phyloP scores from a whole-genome alignment of 805 yeast genomes.

The Hanseniaspora hatyaiensis region DNA sequence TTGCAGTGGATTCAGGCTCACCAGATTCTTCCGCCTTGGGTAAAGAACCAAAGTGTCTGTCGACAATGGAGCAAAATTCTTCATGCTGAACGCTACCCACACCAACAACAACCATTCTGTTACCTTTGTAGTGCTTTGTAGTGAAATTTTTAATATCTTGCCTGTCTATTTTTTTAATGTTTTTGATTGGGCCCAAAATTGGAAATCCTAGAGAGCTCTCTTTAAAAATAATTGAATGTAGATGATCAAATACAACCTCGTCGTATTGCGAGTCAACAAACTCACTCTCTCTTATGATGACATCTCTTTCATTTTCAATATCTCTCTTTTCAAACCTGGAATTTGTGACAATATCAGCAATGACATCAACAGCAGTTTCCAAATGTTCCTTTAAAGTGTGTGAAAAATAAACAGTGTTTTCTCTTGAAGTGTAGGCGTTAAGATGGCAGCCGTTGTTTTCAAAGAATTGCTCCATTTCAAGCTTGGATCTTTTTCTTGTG shows the following conservation, averaged over 20 bases:
- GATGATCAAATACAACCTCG: slow-evolving; percentile 93
- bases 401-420: slow-evolving; percentile 93
- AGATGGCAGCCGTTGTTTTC: slow-evolving; percentile 95
- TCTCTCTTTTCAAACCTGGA: slow-evolving; percentile 73
- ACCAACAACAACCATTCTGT: slow-evolving; percentile 95
- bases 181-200: slow-evolving; percentile 84
- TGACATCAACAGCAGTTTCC: slow-evolving; percentile 72
- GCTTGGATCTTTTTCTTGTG: slow-evolving; percentile 67
- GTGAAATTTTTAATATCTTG: slow-evolving; percentile 71
- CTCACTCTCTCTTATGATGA: slow-evolving; percentile 89
- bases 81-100: slow-evolving; percentile 90
- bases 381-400: slow-evolving; percentile 72
- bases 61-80: slow-evolving; percentile 64
- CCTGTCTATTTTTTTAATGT: slow-evolving; percentile 68
- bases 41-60: slow-evolving; percentile 62
- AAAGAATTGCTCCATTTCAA: slow-evolving; percentile 76
- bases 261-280: slow-evolving; percentile 98
- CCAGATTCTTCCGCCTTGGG: slow-evolving; percentile 34
- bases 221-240: slow-evolving; percentile 83
- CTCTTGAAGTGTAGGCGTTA: slow-evolving; percentile 97
- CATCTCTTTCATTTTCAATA: slow-evolving; percentile 91
- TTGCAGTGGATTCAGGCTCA: slow-evolving; percentile 38
- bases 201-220: slow-evolving; percentile 93
- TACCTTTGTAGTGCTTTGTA: slow-evolving; percentile 79
- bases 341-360: slow-evolving; percentile 78